Conservation (phyloP, 2,329 filamentous ascomycete genomes). For the Alternaria sp. region DNA sequence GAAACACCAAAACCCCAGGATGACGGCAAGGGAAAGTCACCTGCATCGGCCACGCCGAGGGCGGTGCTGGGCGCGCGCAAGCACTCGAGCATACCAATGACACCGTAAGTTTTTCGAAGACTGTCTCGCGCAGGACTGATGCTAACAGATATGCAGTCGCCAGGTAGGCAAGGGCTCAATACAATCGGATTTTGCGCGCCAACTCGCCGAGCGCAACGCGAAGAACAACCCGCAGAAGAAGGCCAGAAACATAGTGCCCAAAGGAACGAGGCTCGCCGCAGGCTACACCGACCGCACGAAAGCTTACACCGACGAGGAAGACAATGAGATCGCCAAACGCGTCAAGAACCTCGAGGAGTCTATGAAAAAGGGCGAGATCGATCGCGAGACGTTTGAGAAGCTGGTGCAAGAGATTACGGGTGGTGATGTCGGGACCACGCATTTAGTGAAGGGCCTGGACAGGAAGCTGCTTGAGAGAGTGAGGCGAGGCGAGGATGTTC, state of each 20-base stretch:
- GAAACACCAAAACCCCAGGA: slow-evolving; percentile 54
- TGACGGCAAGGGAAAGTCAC: slow-evolving; percentile 32
- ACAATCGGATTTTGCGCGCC: slow-evolving; percentile 77
- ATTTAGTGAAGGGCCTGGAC: slow-evolving; percentile 91
- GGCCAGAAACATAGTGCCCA: slow-evolving; percentile 79
- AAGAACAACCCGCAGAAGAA: slow-evolving; percentile 67
- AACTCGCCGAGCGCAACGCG: slow-evolving; percentile 75
- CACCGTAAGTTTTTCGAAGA: slow-evolving; percentile 67
- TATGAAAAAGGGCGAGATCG: slow-evolving; percentile 83
- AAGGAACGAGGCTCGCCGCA: slow-evolving; percentile 77
- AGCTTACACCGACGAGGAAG: slow-evolving; percentile 60
- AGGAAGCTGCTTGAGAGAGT: slow-evolving; percentile 77
- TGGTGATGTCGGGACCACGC: slow-evolving; percentile 79
- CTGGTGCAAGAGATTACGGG: slow-evolving; percentile 78
- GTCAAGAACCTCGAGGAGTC: slow-evolving; percentile 82
- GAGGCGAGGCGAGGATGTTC: slow-evolving; percentile 67
- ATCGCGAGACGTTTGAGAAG: slow-evolving; percentile 77
- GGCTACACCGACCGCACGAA: slow-evolving; percentile 87
- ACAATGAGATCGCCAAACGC: slow-evolving; percentile 65
- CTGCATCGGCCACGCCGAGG: slow-evolving; percentile 39
- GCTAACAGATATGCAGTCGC: slow-evolving; percentile 58
- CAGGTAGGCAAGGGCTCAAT: slow-evolving; percentile 61
- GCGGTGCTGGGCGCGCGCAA: slow-evolving; percentile 76
- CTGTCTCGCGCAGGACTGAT: background rate
- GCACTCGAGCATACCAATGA: slow-evolving; percentile 88